A percentile compares a stretch with the other conserved stretches of the same genome.
Evolutionary conservation across 2,329 filamentous ascomycete genomes (phyloP).

Genomic region (Dothideomycetes sp.): DNA sequence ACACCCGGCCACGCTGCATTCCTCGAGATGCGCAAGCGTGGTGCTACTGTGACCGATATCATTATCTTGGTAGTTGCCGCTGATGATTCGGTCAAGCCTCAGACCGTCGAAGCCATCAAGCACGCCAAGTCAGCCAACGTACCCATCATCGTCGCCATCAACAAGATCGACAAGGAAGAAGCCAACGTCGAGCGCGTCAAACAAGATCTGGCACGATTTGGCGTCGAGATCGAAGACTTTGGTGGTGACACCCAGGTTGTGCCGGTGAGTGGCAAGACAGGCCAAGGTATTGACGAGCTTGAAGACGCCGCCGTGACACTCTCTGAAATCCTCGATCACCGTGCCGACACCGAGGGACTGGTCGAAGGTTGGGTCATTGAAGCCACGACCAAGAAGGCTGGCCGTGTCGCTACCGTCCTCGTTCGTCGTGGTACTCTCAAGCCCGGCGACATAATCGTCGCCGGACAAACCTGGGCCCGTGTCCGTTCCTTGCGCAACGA

Average conservation of each 20-base stretch:
- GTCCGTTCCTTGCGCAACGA: conserved; percentile 82
- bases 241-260: conserved; percentile 92
- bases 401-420: conserved; percentile 79
- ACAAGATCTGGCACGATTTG: conserved; percentile 70
- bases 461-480: conserved; percentile 78
- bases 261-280: conserved; percentile 85
- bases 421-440: conserved; percentile 79
- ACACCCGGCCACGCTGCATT: conserved; percentile 96
- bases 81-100: conserved; percentile 94
- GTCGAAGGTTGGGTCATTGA: conserved; percentile 94
- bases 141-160: conserved; percentile 95
- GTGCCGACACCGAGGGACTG: conserved; percentile 65
- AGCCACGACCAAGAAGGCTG: conserved; percentile 74
- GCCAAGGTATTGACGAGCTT: conserved; percentile 78
- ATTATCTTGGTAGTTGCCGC: conserved; percentile 92
- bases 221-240: conserved; percentile 86
- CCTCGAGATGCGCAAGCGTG: conserved; percentile 87
- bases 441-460: conserved; percentile 73
- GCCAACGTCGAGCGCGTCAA: conserved; percentile 78
- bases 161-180: conserved; percentile 87
- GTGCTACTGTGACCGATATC: conserved; percentile 93
- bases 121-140: conserved; percentile 81
- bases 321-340: conserved; percentile 82
- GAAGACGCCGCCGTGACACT: conserved; percentile 84
- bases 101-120: conserved; percentile 92